Conservation (phyloP, 208 protist genomes). For the Zelonia costaricensis region DNA sequence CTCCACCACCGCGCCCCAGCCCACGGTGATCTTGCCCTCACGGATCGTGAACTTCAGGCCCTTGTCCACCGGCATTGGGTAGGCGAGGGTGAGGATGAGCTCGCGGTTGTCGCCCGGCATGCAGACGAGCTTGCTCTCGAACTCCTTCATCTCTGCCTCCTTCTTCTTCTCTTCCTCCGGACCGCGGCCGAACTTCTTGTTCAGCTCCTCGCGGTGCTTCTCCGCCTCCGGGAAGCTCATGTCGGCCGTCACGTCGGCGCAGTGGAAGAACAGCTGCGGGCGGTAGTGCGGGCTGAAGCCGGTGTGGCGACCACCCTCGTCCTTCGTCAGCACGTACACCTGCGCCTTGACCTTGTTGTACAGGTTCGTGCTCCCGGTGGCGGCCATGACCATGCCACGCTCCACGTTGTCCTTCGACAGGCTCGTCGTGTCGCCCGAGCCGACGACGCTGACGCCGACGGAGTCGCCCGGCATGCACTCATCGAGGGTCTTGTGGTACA, state of each 20-base stretch:
- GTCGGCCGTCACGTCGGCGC: conserved; percentile 96
- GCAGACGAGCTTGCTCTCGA: conserved; percentile 94
- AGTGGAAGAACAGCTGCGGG: conserved; percentile 98
- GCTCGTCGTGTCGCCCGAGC: conserved; percentile 75
- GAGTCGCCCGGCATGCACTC: conserved; percentile 97
- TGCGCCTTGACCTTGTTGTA: conserved; percentile 95
- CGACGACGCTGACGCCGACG: conserved; percentile 95
- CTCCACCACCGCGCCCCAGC: conserved; percentile 97
- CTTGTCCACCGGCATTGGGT: conserved; percentile 93
- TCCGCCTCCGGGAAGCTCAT: conserved; percentile 94
- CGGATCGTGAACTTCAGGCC: conserved; percentile 98
- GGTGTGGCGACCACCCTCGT: conserved; percentile 99
- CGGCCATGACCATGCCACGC: conserved; percentile 95
- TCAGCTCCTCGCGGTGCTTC: conserved; percentile 65
- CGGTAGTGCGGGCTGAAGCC: conserved; percentile 97
- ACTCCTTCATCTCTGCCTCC: conserved; percentile 77
- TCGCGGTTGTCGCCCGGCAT: conserved; percentile 98
- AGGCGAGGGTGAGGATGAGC: conserved; percentile 93
- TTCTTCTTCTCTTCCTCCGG: conserved; percentile 84
- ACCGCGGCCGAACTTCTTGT: conserved; percentile 81
- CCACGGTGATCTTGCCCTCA: conserved; percentile 98
- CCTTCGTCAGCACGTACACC: conserved; percentile 98
- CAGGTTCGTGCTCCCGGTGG: conserved; percentile 92
- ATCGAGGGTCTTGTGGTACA: conserved; percentile 97
- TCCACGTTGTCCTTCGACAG: conserved; percentile 97